Conservation (phyloP, 495 filamentous ascomycete species). For the Acidomyces sp. region DNA sequence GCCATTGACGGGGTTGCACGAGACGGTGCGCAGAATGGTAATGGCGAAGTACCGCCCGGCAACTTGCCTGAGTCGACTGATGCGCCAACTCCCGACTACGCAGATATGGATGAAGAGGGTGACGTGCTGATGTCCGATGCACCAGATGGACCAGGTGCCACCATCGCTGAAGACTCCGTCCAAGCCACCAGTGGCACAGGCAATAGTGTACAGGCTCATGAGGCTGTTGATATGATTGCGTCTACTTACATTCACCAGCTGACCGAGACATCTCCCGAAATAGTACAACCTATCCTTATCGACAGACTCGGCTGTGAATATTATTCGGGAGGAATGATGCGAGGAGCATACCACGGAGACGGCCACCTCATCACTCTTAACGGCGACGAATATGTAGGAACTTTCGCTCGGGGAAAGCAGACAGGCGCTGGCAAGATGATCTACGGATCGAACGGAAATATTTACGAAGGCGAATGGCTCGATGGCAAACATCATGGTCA, state of each 20-base stretch:
- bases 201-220: too few relatives aligned
- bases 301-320: constrained; percentile 26
- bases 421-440: constrained; percentile 42
- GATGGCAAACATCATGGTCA: constrained; percentile 45
- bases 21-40: too few relatives aligned
- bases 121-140: constrained; percentile 15
- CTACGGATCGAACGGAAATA: constrained; percentile 46
- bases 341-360: constrained; percentile 25
- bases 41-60: too few relatives aligned
- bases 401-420: constrained; percentile 40
- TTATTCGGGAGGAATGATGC: constrained; percentile 24
- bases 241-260: background rate
- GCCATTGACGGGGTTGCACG: too few relatives aligned
- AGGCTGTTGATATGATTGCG: background rate
- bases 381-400: constrained; percentile 43
- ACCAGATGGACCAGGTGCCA: constrained; percentile 2
- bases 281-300: background rate
- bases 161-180: background rate
- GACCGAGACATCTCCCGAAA: background rate
- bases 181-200: too few relatives aligned
- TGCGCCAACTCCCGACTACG: constrained; percentile 5
- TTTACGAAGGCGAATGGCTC: constrained; percentile 47
- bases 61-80: background rate
- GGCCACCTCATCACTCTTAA: constrained; percentile 41
- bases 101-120: constrained; percentile 10